Conservation (phyloP, 768 basidiomycete species). For the Suillus bovinus region DNA sequence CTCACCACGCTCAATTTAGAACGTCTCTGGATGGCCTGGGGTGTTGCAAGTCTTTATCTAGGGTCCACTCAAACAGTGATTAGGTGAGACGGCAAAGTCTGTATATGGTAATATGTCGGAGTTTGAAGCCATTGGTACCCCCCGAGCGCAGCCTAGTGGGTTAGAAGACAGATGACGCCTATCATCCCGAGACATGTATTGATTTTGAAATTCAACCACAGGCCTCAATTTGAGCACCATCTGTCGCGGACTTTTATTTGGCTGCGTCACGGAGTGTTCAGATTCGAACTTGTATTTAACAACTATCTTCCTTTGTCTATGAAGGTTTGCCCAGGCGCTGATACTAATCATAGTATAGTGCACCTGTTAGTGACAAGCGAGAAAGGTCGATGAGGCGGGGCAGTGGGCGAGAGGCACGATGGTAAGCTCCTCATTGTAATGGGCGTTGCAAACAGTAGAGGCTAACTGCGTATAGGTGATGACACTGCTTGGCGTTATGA, state of each 20-base stretch:
- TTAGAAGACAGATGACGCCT: no score
- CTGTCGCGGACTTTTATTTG: no score
- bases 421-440: not conserved
- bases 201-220: no score
- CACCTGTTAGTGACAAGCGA: not conserved
- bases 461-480: not conserved
- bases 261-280: no score
- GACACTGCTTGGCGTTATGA: not conserved
- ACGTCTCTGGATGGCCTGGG: not conserved
- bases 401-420: not conserved
- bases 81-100: not conserved
- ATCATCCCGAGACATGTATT: no score
- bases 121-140: not conserved
- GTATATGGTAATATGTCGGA: not conserved
- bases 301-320: not conserved
- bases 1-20: not conserved
- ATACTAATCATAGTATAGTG: not conserved
- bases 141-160: not conserved
- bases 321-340: not conserved
- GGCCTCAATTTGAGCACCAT: no score
- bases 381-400: not conserved
- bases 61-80: not conserved
- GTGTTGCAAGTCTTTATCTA: no score
- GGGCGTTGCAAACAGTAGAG: not conserved
- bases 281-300: constrained; percentile 30